phyloP scores from a whole-genome alignment of 2,329 filamentous ascomycete genomes.

The Claviceps purpurea region DNA sequence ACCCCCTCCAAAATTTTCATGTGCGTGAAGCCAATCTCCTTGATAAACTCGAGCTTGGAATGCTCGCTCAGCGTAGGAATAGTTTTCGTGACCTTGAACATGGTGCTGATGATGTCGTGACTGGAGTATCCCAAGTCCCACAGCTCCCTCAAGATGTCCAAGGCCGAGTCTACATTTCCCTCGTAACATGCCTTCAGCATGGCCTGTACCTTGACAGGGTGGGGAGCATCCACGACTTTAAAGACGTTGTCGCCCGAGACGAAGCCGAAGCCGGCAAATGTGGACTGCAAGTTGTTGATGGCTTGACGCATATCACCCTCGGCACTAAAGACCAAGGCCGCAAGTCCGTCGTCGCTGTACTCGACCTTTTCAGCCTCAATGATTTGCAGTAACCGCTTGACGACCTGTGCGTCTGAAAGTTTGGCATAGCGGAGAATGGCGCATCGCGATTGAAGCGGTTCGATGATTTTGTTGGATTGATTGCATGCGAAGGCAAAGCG shows the following conservation, averaged over 20 bases:
- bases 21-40: conserved; percentile 96
- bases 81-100: conserved; percentile 97
- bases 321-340: conserved; percentile 91
- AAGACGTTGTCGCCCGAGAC: conserved; percentile 98
- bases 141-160: conserved; percentile 77
- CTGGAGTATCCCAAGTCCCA: conserved; percentile 96
- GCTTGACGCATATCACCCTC: conserved; percentile 98
- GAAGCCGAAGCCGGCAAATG: conserved; percentile 84
- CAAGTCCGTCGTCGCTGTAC: conserved; percentile 84
- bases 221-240: conserved; percentile 89
- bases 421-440: conserved; percentile 90
- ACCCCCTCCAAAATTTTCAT: conserved; percentile 99
- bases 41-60: conserved; percentile 92
- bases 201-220: conserved; percentile 95
- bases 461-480: conserved; percentile 98
- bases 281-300: conserved; percentile 96
- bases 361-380: conserved; percentile 84
- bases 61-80: conserved; percentile 87
- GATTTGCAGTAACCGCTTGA: conserved; percentile 82
- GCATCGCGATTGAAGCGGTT: conserved; percentile 93
- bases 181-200: conserved; percentile 98
- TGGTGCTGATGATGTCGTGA: conserved; percentile 96
- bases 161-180: conserved; percentile 73
- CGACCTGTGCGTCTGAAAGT: conserved; percentile 82
- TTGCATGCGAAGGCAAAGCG: conserved; percentile 98